Base-by-base conservation (phyloP, 345 rosid genomes). In the Pelargonium nanum region DNA sequence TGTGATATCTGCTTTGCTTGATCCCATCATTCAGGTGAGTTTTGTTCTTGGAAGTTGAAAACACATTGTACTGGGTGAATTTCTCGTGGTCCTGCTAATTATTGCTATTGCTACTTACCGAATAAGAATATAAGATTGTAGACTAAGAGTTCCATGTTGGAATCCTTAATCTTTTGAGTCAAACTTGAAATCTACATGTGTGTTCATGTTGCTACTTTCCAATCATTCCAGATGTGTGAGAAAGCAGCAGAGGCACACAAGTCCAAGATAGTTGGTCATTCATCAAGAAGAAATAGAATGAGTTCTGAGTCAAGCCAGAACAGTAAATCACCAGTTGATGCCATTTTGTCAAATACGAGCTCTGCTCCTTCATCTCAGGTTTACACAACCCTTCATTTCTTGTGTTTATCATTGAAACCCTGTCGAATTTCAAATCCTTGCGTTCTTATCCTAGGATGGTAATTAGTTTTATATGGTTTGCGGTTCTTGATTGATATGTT, bases 221-320 rank as follows among this genome's bases (percentile, higher is more conserved):
- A 22, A 23, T 53, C 57, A 51, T 71, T 68, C 60, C 73, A 89
- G 99, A 93, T 93, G 95, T 89, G 97, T 61, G 99, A 93, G 80
- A 91, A 77, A 80, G 97, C 99, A 5, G 97, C 99, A 51, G 97
- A 89, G 70, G 87, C 95, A 12, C 90, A 93, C 79, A 93, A 87
- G 74, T 87, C 87, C 5, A 89, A 85, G 77, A 80, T 73, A 65
- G 68, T 60, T 24, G 69, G 89, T 19, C 85, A 83, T 26, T 72
- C 76, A 50, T 80, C 85, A 26, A 87, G 90, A 83, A 82, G 96
- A 74, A 80, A 7, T 28, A 40, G 95, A 79, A 61, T 66, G 72
- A 89, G 83, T 76, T 68, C 81, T 3, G 95, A 90, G 57, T 66
- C 83, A 0, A 73, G 78, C 72, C 88, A 85, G 40, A 55, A 68